Percentiles rank a stretch among this genome's conserved stretches.
phyloP scores from a whole-genome alignment of 2,329 filamentous ascomycete genomes.

The Xylogone sp. region DNA sequence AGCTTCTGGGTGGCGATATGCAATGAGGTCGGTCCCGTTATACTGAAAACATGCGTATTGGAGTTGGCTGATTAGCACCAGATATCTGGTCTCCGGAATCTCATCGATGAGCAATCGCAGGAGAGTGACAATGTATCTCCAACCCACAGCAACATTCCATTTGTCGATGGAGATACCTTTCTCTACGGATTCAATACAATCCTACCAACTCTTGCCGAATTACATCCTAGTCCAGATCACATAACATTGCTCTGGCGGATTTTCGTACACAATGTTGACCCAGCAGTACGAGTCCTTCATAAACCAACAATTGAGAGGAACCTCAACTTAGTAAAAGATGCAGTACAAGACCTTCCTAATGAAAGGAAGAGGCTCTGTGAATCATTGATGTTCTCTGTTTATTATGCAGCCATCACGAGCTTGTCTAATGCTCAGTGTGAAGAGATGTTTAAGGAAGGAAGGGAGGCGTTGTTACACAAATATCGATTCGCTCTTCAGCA shows the following conservation, averaged over 20 bases:
- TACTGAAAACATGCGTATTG: neutral
- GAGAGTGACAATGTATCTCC: neutral
- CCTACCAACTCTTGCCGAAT: neutral
- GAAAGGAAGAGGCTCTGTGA: neutral
- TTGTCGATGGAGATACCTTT: neutral
- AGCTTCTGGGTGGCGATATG: neutral
- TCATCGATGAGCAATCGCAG: neutral
- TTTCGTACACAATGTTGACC: conserved; percentile 68
- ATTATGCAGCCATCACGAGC: conserved; percentile 2
- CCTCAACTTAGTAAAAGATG: neutral
- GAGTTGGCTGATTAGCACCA: neutral
- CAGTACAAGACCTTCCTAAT: no score
- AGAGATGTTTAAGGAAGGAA: neutral
- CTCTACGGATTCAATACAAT: neutral
- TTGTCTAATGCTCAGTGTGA: neutral
- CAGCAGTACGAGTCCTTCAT: conserved; percentile 65
- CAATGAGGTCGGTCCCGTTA: neutral
- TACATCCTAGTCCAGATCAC: neutral
- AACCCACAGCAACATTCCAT: neutral
- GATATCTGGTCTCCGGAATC: neutral
- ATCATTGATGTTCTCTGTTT: conserved; percentile 3
- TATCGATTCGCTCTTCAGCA: conserved; percentile 53
- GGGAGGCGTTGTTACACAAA: conserved; percentile 10
- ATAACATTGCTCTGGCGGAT: conserved; percentile 23
- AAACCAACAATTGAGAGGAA: conserved; percentile 50